Evolutionary conservation across 495 filamentous ascomycete genomes (phyloP), one percentile per base, ranked within the genome.

Genomic region (Aspergillus ostianus): DNA sequence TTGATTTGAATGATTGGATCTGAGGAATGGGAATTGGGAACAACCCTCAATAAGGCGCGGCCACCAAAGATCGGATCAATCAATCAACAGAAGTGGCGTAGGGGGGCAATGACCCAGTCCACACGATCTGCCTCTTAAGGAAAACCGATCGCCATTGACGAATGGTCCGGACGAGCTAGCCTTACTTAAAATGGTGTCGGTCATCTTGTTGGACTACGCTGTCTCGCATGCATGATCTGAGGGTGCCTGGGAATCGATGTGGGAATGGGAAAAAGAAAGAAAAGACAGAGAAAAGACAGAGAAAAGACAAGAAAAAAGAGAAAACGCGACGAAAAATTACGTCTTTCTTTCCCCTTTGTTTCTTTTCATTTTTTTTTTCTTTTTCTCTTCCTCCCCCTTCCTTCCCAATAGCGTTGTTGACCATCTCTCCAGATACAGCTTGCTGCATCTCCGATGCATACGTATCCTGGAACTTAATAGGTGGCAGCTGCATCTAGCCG

Each of bases 401-500:
- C 48, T 59, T 47, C 56, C 58, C 29, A 46, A 55, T 51, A 32
- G 51, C 47, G 36, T 20, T 20, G 53, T 58, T 47, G 30, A 4
- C 47, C 41, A 23, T 51, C 48, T 55, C 56, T 57, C 57, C 60
- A 62, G 52, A 46, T 56, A 51, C 59, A 53, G 44, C 49, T 26
- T 51, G 53, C 56, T 52, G 51, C 57, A 57, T 55, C 29, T 56
- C 44, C 27, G 62, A 51, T 47, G 62, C 57, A 58, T 64, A 63
- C 53, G 53, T 56, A 64, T 56, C 63, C 60, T 63, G 60, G 63
- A 57, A 57, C 51, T 57, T 63, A 63, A 57, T 59, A 65, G 58
- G 58, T 55, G 60, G 65, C 59, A 60, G 59, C 62, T 67, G 61
- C 65, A 67, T 62, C 61, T 63, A 65, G 60, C 66, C 66, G 66